Evolutionary conservation across 352 stramenopile species (phyloP), one percentile per base, ranked within the genome.

Genomic region (Globisporangium parvum): DNA sequence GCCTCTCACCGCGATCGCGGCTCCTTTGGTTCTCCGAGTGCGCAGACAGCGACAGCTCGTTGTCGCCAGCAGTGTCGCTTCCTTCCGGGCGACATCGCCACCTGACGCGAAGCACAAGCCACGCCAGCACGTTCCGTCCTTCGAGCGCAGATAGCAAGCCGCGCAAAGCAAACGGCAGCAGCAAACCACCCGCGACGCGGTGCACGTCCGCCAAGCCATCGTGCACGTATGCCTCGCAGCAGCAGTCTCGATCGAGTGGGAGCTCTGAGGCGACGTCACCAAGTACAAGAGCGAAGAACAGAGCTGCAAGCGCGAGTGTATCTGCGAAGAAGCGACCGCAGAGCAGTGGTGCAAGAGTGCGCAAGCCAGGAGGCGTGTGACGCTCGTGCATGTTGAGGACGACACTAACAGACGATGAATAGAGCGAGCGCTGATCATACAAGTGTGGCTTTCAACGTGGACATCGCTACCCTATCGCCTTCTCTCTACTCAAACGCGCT

Each of bases 11-110:
- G 45, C 76, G 79, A 28, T 85, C 70, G 40, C 74, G 76, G 0
- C 56, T 89, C n/a, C 56, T 89, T 8, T 87, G 77, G 67, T 69
- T 86, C 52, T 89, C 78, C 0, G 63, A 71, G 6, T 85, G 64
- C 51, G 67, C 51, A 4, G 57, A 64, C 24, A 63, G 67, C 20
- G 57, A 64, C 24, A 63, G 67, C 20, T 48, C 57, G 14, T 33
- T 24, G 23, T 41, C 37, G 14, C 23, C 50, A 37, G 31, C 31
- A 37, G 6, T 37, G 31, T 37, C 31, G 31, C 3, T 12, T 37
- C 6, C 31, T 12, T 37, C 31, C 10, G 31, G 31, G 3, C 31
- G 31, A 12, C 31, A 11, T 37, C 31, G 8, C 53, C 54, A 10
- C 4, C 20, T 6, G 15, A 44, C 24, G 17, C 48, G 56, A 42